Percentiles rank a stretch among this genome's conserved stretches.
These are phyloP conservation scores for Diaporthe sp. DNA, from an alignment of 2,329 filamentous ascomycete species.

Conservation along the genomic window DNA sequence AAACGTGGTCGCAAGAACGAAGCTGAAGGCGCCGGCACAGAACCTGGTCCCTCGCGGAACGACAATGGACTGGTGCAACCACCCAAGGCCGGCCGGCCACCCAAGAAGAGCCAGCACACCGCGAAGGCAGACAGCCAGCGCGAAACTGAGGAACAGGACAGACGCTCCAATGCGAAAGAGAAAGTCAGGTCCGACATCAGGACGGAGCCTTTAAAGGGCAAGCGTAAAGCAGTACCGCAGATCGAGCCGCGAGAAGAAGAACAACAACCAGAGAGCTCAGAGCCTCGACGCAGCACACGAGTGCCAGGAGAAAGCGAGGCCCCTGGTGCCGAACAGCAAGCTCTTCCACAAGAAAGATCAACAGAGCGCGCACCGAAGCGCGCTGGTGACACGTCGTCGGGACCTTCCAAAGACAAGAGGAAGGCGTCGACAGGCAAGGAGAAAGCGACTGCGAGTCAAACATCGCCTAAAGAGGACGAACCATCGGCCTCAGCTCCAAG, in stretches of 20 bases:
- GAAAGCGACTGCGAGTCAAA: constrained; percentile 14
- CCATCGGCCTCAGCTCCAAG: constrained; percentile 16
- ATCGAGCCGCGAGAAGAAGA: constrained; percentile 45
- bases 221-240: constrained; percentile 37
- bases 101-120: constrained; percentile 27
- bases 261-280: constrained; percentile 43
- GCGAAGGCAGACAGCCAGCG: constrained; percentile 41
- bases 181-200: neutral
- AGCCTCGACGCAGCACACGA: constrained; percentile 30
- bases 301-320: constrained; percentile 7
- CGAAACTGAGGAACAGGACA: neutral
- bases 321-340: neutral
- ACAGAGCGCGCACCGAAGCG: neutral
- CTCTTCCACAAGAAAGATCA: neutral
- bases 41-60: neutral
- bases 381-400: neutral
- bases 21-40: neutral
- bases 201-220: neutral
- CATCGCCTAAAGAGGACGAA: neutral
- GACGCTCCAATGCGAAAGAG: neutral
- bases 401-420: neutral
- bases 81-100: constrained; percentile 30
- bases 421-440: neutral
- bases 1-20: constrained; percentile 42
- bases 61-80: constrained; percentile 22